Evolutionary conservation across 2,329 filamentous ascomycete genomes (phyloP).

Genomic region (Remersonia thermophila): DNA sequence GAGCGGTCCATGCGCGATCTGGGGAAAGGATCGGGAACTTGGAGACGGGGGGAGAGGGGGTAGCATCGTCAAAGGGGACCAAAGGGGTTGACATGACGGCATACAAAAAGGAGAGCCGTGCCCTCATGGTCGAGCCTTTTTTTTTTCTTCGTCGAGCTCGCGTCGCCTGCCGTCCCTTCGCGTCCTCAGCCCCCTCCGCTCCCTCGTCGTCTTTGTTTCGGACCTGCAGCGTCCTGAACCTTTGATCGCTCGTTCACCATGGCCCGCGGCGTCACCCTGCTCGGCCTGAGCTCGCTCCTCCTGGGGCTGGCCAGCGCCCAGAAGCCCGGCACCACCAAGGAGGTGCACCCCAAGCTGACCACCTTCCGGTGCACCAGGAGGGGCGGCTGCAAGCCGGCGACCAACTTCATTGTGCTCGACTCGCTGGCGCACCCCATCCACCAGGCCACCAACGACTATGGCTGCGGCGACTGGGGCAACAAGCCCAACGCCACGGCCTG

Average conservation of each 20-base stretch:
- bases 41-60: not conserved
- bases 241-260: slow-evolving; percentile 2
- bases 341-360: slow-evolving; percentile 36
- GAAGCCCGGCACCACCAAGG: slow-evolving; percentile 14
- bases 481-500: slow-evolving; percentile 8
- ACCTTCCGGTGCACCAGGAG: slow-evolving; percentile 38
- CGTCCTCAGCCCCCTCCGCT: not conserved
- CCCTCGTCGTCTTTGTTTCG: not conserved
- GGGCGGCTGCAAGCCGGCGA: slow-evolving; percentile 33
- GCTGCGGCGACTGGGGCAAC: slow-evolving; percentile 15
- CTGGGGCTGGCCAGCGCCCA: slow-evolving; percentile 8
- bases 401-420: slow-evolving; percentile 40
- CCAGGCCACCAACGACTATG: slow-evolving; percentile 6
- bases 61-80: not conserved
- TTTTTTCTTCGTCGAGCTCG: too few species aligned
- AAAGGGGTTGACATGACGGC: too few species aligned
- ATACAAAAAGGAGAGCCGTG: too few species aligned
- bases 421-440: slow-evolving; percentile 18
- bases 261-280: slow-evolving; percentile 6
- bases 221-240: too few species aligned
- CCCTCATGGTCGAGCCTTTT: too few species aligned
- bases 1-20: too few species aligned
- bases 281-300: slow-evolving; percentile 7
- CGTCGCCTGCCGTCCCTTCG: not conserved
- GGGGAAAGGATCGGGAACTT: not conserved